phyloP scores from a whole-genome alignment of 73 alveolate species.

The Paramecium pentaurelia region DNA sequence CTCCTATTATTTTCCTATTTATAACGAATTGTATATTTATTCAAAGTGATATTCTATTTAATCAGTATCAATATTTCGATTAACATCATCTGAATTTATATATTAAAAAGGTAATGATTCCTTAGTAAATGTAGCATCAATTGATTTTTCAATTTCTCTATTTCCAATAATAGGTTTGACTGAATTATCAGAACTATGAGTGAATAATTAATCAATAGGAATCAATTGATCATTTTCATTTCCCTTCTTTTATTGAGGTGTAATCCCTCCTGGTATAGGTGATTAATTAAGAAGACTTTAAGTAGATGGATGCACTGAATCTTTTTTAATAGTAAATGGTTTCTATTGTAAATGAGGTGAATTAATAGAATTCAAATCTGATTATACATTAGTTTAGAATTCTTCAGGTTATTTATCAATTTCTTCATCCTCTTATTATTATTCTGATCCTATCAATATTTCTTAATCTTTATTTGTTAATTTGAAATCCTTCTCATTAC shows the following conservation, averaged over 20 bases:
- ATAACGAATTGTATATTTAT: slow-evolving; percentile 78
- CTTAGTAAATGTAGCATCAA: slow-evolving; percentile 69
- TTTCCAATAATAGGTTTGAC: slow-evolving; percentile 98
- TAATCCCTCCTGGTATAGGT: slow-evolving; percentile 22
- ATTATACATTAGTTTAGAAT: background rate
- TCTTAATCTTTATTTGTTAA: slow-evolving; percentile 64
- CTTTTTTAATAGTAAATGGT: background rate
- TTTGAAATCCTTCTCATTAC: slow-evolving; percentile 66
- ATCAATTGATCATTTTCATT: background rate
- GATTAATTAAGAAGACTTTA: background rate
- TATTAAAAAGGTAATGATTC: slow-evolving; percentile 76
- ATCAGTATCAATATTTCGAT: slow-evolving; percentile 68
- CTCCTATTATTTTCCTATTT: slow-evolving; percentile 63
- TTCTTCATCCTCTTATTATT: slow-evolving; percentile 66
- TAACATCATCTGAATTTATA: slow-evolving; percentile 82
- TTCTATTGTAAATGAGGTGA: background rate
- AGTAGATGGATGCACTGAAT: background rate
- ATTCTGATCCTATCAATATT: slow-evolving; percentile 73
- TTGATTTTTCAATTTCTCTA: slow-evolving; percentile 88
- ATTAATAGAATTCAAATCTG: background rate
- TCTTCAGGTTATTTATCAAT: background rate
- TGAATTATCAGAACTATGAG: slow-evolving; percentile 89
- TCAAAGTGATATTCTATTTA: slow-evolving; percentile 79
- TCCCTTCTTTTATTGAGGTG: background rate
- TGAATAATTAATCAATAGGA: slow-evolving; percentile 85